Conservation (phyloP, 345 rosid species). For the Camelina neglecta region DNA sequence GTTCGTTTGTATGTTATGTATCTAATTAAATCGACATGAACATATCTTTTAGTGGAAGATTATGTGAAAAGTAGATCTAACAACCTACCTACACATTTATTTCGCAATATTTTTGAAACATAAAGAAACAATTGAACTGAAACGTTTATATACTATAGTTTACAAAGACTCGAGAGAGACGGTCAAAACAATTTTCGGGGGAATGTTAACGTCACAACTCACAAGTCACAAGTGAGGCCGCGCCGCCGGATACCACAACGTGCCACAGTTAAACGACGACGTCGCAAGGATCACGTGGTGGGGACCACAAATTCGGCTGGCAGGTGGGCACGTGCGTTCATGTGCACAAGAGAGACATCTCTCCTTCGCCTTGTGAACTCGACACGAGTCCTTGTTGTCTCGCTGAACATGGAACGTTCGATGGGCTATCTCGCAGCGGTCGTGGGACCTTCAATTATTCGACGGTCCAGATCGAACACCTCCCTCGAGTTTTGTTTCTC, state of each 20-base stretch:
- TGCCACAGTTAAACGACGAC: conserved; percentile 32
- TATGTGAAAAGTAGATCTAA: too few relatives aligned
- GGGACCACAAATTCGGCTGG: conserved; percentile 43
- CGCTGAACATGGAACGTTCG: conserved; percentile 46
- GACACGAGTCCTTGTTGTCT: conserved; percentile 44
- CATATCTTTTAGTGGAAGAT: too few relatives aligned
- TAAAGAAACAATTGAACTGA: too few relatives aligned
- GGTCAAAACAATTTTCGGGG: background rate
- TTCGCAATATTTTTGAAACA: too few relatives aligned
- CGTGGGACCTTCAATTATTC: conserved; percentile 35
- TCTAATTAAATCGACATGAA: too few relatives aligned
- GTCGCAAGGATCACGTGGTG: conserved; percentile 53
- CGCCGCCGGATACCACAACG: conserved; percentile 35
- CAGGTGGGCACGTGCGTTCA: conserved; percentile 70
- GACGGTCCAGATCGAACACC: conserved; percentile 32
- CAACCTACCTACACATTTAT: too few relatives aligned
- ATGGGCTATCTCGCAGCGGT: conserved; percentile 6
- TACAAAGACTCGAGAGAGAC: background rate
- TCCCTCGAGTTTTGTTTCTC: conserved; percentile 6
- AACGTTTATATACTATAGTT: too few relatives aligned
- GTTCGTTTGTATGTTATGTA: too few relatives aligned
- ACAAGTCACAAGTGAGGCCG: conserved; percentile 15
- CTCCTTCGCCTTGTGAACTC: conserved; percentile 15
- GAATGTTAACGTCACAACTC: conserved; percentile 21
- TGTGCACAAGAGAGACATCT: conserved; percentile 50